A percentile compares a stretch with the other conserved stretches of the same genome.
Conservation (phyloP, 306 rosid species). For the Vicia sativa region DNA sequence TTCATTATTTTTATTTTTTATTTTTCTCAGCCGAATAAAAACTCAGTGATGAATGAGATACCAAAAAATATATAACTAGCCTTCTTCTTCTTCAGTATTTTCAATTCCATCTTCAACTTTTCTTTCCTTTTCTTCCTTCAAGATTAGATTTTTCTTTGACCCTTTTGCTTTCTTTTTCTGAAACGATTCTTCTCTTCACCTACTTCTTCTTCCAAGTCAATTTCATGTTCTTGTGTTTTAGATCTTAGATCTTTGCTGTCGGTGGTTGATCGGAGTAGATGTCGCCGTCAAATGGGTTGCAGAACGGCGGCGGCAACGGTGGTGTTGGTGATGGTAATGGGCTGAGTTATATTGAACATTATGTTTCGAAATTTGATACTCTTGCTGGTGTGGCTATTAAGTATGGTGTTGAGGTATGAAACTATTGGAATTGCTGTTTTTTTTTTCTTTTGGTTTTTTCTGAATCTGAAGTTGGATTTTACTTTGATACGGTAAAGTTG, state of each 20-base stretch:
- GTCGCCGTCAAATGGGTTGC: constrained; percentile 70
- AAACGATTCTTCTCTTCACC: neutral
- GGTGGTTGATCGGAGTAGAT: constrained; percentile 52
- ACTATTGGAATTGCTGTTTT: neutral
- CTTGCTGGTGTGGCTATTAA: constrained; percentile 91
- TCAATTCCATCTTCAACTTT: constrained; percentile 8
- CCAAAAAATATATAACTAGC: constrained; percentile 5
- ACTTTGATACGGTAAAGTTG: constrained; percentile 12
- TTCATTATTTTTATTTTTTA: neutral
- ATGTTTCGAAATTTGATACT: constrained; percentile 78
- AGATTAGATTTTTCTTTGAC: constrained; percentile 47
- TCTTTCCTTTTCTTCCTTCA: constrained; percentile 34
- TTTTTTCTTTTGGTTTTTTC: neutral
- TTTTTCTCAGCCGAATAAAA: neutral
- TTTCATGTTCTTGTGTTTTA: constrained; percentile 26
- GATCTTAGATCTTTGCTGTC: constrained; percentile 55
- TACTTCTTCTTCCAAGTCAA: constrained; percentile 19
- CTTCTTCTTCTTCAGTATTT: neutral
- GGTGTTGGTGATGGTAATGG: constrained; percentile 45
- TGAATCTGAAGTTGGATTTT: constrained; percentile 21
- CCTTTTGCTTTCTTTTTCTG: constrained; percentile 36
- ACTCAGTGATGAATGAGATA: neutral
- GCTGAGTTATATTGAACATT: constrained; percentile 64
- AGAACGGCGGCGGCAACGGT: constrained; percentile 43
- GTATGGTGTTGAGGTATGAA: constrained; percentile 86